Conservation (phyloP, 345 rosid species). For the Luvunga scandens region DNA sequence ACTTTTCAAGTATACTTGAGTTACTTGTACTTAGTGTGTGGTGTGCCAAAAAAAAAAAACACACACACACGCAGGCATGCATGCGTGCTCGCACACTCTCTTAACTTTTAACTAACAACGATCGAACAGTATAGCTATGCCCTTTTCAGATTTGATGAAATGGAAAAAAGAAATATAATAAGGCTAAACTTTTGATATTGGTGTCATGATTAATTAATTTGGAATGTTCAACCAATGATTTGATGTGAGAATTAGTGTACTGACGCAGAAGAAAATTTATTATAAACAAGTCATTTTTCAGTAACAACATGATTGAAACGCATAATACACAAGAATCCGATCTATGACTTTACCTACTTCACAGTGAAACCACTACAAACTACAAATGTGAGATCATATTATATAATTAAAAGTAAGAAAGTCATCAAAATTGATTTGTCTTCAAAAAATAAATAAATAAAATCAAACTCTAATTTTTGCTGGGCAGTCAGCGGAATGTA, state of each 20-base stretch:
- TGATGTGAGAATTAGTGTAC: slow-evolving; percentile 7
- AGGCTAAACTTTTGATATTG: neutral
- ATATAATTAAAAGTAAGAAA: neutral
- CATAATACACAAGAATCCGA: slow-evolving; percentile 17
- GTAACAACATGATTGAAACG: slow-evolving; percentile 16
- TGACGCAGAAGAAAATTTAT: slow-evolving; percentile 6
- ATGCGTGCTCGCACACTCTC: too few species aligned
- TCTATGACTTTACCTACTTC: neutral
- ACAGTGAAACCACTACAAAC: slow-evolving; percentile 18
- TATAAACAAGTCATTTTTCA: neutral
- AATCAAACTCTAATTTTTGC: neutral
- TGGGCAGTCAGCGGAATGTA: neutral
- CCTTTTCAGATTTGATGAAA: neutral
- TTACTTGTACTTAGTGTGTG: too few species aligned
- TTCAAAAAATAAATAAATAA: too few species aligned
- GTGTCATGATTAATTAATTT: slow-evolving; percentile 9
- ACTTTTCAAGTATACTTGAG: too few species aligned
- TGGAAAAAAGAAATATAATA: neutral
- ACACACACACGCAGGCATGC: too few species aligned
- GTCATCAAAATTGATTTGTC: neutral
- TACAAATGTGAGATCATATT: slow-evolving; percentile 13
- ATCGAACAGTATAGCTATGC: neutral
- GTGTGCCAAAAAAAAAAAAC: too few species aligned
- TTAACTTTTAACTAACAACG: neutral
- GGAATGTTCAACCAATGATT: slow-evolving; percentile 17